phyloP scores from a whole-genome alignment of 768 basidiomycete genomes.

The Rhizopogon vulgaris region DNA sequence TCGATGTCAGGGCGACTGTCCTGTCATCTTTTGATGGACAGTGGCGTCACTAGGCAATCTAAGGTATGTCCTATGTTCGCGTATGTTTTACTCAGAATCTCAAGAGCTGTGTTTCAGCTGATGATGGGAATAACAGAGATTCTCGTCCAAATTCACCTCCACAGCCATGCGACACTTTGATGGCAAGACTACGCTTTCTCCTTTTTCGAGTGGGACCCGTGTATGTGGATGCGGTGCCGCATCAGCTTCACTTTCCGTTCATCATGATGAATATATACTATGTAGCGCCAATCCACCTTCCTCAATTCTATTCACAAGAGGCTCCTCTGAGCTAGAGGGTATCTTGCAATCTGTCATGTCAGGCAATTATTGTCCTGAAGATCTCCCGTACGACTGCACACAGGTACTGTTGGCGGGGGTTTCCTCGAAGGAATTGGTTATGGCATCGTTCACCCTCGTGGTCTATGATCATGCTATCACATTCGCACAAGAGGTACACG shows the following conservation, averaged over 20 bases:
- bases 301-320: neutral
- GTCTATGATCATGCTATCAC: constrained; percentile 23
- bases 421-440: neutral
- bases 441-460: constrained; percentile 1
- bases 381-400: too few relatives aligned
- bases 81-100: too few relatives aligned
- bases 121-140: too few relatives aligned
- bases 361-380: too few relatives aligned
- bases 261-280: neutral
- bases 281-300: neutral
- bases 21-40: too few relatives aligned
- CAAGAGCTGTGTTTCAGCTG: neutral
- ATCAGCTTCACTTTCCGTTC: neutral
- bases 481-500: constrained; percentile 30
- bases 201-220: neutral
- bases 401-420: neutral
- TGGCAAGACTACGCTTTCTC: neutral
- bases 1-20: neutral
- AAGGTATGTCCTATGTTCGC: too few relatives aligned
- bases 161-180: neutral
- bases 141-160: too few relatives aligned
- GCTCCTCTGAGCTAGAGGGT: neutral
- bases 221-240: neutral
- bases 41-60: too few relatives aligned
- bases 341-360: neutral